These are phyloP conservation scores for Isabelozyma gotoi DNA, from an alignment of 805 yeast species.

Conservation along the genomic window DNA sequence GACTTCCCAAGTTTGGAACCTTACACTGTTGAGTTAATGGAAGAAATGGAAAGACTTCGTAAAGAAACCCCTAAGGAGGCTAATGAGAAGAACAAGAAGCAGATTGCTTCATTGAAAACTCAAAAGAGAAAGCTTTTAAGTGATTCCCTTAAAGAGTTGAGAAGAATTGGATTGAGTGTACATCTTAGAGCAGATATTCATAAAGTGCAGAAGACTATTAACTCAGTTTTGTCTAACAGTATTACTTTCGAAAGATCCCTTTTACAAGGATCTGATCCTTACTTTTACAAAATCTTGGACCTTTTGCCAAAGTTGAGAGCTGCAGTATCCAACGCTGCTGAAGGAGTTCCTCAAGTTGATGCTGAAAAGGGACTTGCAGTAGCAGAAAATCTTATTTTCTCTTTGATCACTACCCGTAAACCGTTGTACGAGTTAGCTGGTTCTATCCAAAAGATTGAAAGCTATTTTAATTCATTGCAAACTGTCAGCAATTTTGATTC, in stretches of 20 bases:
- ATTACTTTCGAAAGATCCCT: conserved; percentile 39
- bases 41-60: conserved; percentile 60
- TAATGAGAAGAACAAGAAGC: conserved; percentile 69
- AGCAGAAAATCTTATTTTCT: conserved; percentile 65
- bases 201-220: conserved; percentile 48
- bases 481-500: conserved; percentile 11
- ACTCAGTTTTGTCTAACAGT: conserved; percentile 57
- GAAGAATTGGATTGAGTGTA: conserved; percentile 72
- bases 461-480: conserved; percentile 12
- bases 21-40: conserved; percentile 53
- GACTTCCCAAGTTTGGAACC: conserved; percentile 50
- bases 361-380: conserved; percentile 75
- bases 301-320: conserved; percentile 76
- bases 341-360: conserved; percentile 74
- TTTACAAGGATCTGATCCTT: conserved; percentile 44
- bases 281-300: conserved; percentile 73
- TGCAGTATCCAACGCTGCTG: conserved; percentile 57
- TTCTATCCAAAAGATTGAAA: conserved; percentile 13
- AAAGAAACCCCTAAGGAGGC: conserved; percentile 76
- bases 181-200: conserved; percentile 66
- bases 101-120: conserved; percentile 67
- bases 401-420: conserved; percentile 53
- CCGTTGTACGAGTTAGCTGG: conserved; percentile 39
- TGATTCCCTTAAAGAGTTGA: conserved; percentile 71
- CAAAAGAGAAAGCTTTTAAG: conserved; percentile 79